Evolutionary conservation across 805 yeast species (phyloP).

Genomic region (Kuraishia floccosa): DNA sequence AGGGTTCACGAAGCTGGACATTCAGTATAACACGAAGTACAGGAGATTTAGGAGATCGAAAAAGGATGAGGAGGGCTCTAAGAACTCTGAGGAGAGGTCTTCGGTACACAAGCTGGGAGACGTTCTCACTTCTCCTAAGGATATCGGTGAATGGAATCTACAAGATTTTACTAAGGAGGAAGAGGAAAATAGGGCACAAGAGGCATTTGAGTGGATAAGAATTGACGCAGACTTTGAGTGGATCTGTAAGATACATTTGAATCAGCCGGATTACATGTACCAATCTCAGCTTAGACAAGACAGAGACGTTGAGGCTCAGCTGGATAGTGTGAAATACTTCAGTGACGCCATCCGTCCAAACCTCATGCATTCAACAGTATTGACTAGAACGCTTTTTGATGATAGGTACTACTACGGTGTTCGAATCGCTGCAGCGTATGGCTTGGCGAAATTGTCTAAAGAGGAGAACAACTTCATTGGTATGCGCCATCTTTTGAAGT

Average conservation of each 20-base stretch:
- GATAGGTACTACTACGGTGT: constrained; percentile 80
- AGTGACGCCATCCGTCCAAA: constrained; percentile 48
- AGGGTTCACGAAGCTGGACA: constrained; percentile 74
- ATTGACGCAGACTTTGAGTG: constrained; percentile 98
- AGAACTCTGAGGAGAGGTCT: constrained; percentile 14
- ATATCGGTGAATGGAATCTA: constrained; percentile 60
- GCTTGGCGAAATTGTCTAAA: constrained; percentile 58
- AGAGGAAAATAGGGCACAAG: constrained; percentile 57
- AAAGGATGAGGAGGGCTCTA: constrained; percentile 29
- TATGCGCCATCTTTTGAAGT: constrained; percentile 54
- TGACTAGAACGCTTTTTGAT: constrained; percentile 77
- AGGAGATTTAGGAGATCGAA: constrained; percentile 64
- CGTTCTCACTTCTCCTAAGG: constrained; percentile 49
- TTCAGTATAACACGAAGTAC: constrained; percentile 90
- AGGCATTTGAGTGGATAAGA: constrained; percentile 95
- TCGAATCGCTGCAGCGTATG: constrained; percentile 76
- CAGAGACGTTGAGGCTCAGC: constrained; percentile 92
- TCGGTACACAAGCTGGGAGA: constrained; percentile 56
- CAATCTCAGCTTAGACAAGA: constrained; percentile 91
- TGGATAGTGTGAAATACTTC: constrained; percentile 70
- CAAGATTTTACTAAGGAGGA: constrained; percentile 62
- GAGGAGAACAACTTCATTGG: constrained; percentile 61
- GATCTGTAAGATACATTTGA: constrained; percentile 74
- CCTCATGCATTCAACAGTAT: constrained; percentile 58
- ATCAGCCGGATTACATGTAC: constrained; percentile 92